Percentiles rank a stretch among this genome's conserved stretches.
Conservation (phyloP, 345 rosid species). For the Corchorus capsularis region DNA sequence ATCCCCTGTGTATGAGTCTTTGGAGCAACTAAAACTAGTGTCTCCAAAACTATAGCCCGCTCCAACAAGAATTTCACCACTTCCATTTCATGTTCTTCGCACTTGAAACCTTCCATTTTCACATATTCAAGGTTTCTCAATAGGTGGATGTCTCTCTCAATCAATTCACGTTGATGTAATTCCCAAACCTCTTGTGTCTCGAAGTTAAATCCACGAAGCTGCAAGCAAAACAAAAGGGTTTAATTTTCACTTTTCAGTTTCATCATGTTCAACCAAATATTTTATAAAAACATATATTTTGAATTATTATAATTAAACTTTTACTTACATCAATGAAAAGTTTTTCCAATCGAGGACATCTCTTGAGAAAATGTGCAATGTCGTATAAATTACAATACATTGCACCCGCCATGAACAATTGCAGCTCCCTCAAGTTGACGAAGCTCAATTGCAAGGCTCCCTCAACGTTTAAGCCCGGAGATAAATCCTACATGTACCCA, state of each 20-base stretch:
- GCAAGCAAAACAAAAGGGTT: not conserved
- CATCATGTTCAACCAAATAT: not conserved
- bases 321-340: constrained; percentile 35
- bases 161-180: constrained; percentile 2
- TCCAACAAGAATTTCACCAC: constrained; percentile 23
- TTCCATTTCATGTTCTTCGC: constrained; percentile 13
- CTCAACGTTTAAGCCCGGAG: not conserved
- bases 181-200: constrained; percentile 5
- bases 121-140: not conserved
- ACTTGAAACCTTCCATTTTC: constrained; percentile 26
- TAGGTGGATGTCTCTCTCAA: not conserved
- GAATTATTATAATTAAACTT: not conserved
- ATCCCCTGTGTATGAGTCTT: not conserved
- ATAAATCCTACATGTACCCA: constrained; percentile 12
- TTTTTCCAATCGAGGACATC: constrained; percentile 20
- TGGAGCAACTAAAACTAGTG: constrained; percentile 14
- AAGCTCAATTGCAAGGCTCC: not conserved
- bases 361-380: constrained; percentile 19
- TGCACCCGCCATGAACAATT: constrained; percentile 26
- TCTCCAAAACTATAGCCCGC: constrained; percentile 17
- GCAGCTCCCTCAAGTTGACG: constrained; percentile 26
- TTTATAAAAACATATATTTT: too few species aligned
- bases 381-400: constrained; percentile 22
- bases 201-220: constrained; percentile 21
- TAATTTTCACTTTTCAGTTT: not conserved